Evolutionary conservation across 2,329 filamentous ascomycete genomes (phyloP).

Genomic region (Alternaria gaisen): DNA sequence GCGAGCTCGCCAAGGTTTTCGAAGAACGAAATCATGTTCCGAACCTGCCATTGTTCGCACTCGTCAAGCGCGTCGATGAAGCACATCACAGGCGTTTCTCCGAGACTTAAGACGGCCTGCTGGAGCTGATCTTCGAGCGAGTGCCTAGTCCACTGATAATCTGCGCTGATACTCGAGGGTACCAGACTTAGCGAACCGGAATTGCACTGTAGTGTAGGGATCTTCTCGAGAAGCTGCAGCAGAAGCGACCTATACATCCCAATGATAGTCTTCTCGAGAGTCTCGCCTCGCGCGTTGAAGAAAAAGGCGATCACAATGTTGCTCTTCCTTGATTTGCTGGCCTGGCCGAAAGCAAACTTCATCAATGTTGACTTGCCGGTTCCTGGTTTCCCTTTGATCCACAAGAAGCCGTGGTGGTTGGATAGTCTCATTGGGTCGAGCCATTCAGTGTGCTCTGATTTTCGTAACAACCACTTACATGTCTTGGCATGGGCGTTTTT

Average conservation of each 20-base stretch:
- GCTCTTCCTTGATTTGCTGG: slow-evolving; percentile 16
- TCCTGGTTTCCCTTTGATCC: slow-evolving; percentile 56
- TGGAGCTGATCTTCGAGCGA: slow-evolving; percentile 30
- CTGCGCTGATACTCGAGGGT: slow-evolving; percentile 1
- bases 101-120: slow-evolving; percentile 24
- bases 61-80: slow-evolving; percentile 61
- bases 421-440: slow-evolving; percentile 37
- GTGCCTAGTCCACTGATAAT: slow-evolving; percentile 23
- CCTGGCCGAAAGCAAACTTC: slow-evolving; percentile 39
- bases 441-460: slow-evolving; percentile 51
- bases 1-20: slow-evolving; percentile 49
- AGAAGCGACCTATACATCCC: slow-evolving; percentile 39
- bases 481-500: slow-evolving; percentile 51
- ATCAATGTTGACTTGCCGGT: slow-evolving; percentile 56
- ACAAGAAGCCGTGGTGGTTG: slow-evolving; percentile 55
- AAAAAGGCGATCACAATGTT: slow-evolving; percentile 29
- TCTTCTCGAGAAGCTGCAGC: slow-evolving; percentile 31
- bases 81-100: slow-evolving; percentile 24
- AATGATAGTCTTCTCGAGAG: slow-evolving; percentile 31
- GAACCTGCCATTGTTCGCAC: slow-evolving; percentile 55
- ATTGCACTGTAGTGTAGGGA: slow-evolving; percentile 19
- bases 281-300: slow-evolving; percentile 38
- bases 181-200: slow-evolving; percentile 6
- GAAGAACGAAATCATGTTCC: slow-evolving; percentile 57
- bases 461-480: slow-evolving; percentile 54